These are phyloP conservation scores for Cerioporus squamosus DNA, from an alignment of 1,284 basidiomycete genomes.

Conservation along the genomic window DNA sequence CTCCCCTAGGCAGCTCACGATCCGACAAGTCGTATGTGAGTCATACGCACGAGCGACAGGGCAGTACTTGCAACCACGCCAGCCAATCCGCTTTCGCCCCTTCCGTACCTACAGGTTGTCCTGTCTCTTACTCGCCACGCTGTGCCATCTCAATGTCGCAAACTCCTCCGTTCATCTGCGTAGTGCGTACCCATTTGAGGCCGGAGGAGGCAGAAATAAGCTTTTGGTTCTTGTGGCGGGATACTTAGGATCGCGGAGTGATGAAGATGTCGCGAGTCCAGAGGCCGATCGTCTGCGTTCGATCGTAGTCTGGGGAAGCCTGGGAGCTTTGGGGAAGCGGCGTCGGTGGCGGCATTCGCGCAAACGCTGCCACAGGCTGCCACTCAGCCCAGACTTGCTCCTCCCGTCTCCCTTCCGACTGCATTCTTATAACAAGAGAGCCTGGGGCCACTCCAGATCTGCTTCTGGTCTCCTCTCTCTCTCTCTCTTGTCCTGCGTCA, in stretches of 20 bases:
- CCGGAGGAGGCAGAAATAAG: background rate
- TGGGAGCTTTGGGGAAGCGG: conserved; percentile 24
- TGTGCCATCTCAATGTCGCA: too few relatives aligned
- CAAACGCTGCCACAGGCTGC: background rate
- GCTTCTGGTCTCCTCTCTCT: background rate
- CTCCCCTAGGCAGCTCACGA: too few relatives aligned
- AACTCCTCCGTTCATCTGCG: too few relatives aligned
- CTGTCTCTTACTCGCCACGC: too few relatives aligned
- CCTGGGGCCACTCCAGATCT: conserved; percentile 8
- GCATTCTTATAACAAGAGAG: background rate
- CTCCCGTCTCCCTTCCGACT: background rate
- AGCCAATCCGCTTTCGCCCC: too few relatives aligned
- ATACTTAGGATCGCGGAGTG: background rate
- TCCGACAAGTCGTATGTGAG: too few relatives aligned
- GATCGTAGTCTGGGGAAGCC: conserved; percentile 11
- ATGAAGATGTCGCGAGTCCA: conserved; percentile 2
- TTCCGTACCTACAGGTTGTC: too few relatives aligned
- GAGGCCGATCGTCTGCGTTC: background rate
- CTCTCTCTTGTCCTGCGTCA: conserved; percentile 2
- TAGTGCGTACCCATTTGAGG: too few relatives aligned
- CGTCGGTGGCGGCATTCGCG: background rate
- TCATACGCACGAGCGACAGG: too few relatives aligned
- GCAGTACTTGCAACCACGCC: too few relatives aligned
- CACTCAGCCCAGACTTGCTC: background rate
- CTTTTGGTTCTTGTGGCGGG: background rate